phyloP scores from a whole-genome alignment of 2,329 filamentous ascomycete genomes.

The Dactylonectria estremocensis region DNA sequence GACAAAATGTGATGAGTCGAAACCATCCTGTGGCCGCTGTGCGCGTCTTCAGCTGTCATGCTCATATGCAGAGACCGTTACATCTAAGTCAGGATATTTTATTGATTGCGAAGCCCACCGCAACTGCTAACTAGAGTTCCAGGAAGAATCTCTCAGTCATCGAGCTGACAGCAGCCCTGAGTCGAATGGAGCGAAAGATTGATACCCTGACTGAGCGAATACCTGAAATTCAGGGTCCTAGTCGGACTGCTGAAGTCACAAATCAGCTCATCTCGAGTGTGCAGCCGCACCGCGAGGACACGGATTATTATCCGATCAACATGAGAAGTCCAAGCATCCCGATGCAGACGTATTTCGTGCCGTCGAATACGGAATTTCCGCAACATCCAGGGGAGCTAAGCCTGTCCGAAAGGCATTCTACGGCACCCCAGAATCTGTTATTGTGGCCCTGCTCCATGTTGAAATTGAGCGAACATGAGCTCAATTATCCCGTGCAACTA shows the following conservation, averaged over 20 bases:
- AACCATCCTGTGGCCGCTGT: conserved; percentile 34
- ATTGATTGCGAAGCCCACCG: neutral
- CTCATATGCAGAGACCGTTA: conserved; percentile 35
- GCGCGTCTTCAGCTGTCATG: conserved; percentile 24
- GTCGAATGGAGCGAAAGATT: conserved; percentile 35
- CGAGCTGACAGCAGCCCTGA: conserved; percentile 24
- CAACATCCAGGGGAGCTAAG: conserved; percentile 27
- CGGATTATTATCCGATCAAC: neutral
- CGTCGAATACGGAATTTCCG: conserved; percentile 1
- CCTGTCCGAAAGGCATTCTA: conserved; percentile 28
- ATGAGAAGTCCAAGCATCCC: conserved; percentile 11
- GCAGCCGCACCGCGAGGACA: neutral
- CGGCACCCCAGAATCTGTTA: conserved; percentile 33
- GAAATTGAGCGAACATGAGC: conserved; percentile 21
- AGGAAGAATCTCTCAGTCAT: conserved; percentile 28
- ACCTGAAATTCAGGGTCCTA: neutral
- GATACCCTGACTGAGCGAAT: conserved; percentile 13
- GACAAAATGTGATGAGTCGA: conserved; percentile 37
- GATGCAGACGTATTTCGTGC: conserved; percentile 24
- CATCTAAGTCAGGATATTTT: conserved; percentile 10
- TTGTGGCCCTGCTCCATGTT: conserved; percentile 34
- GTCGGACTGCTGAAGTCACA: too few relatives aligned
- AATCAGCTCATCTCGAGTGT: neutral
- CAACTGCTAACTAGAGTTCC: neutral
- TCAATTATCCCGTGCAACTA: conserved; percentile 33